Evolutionary conservation across 306 rosid species (phyloP), one percentile per base, ranked within the genome.

Genomic region (Lablab purpureus): DNA sequence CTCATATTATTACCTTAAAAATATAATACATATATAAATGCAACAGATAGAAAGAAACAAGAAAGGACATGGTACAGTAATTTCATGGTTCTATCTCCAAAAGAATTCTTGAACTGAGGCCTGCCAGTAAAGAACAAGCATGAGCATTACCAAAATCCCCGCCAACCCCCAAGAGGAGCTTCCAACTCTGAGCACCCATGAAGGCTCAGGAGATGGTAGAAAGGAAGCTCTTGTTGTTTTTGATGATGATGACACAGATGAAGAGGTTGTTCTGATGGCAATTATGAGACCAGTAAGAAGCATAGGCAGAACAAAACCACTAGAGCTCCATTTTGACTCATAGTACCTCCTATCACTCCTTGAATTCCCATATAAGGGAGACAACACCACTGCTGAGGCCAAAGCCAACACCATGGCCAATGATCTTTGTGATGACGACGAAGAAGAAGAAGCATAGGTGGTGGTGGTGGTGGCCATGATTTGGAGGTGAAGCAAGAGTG

Each of bases 91-190:
- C 74, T 82, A 94, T 90, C 90, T 89, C 96, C 94, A 87, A 13
- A 94, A 82, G 80, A 91, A 90, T 22, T 85, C 92, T 60, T 89
- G 88, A 30, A 91, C 83, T 11, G 96, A 91, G 3, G 84, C 68
- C 82, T 90, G 90, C 91, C 97, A 94, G 52, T 90, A 75, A 77
- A 91, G 94, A 71, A 90, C 90, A 52, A 94, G 85, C 86, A 90
- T 71, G 15, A 94, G 84, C 96, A 91, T 79, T 18, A 87, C 36
- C 84, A 94, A 80, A 77, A 90, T 55, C 82, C 87, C 91, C 10
- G 86, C 98, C 49, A 90, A 88, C 0, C 98, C 98, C 93, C 90
- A 91, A 43, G 94, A 86, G 1, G 96, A 85, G 59, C 89, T 85
- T 85, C 98, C 94, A 40, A 90, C 89, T 84, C 89, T 90, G 71